Evolutionary conservation across 1,284 basidiomycete genomes (phyloP).

Genomic region (Marasmius fiardii): DNA sequence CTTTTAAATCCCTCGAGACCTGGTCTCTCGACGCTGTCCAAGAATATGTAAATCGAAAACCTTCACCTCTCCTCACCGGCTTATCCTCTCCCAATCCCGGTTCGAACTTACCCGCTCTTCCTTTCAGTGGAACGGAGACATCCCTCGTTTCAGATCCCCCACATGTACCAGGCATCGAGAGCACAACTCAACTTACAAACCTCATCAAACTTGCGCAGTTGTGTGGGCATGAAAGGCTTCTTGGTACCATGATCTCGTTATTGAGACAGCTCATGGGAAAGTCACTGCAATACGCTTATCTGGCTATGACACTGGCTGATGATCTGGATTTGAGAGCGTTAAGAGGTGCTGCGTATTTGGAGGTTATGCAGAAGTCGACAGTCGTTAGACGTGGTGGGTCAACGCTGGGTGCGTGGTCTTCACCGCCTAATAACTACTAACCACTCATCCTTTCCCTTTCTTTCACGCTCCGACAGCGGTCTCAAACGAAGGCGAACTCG

Average conservation of each 20-base stretch:
- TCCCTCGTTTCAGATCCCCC: constrained; percentile 16
- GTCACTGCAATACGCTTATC: constrained; percentile 59
- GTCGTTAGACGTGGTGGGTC: constrained; percentile 33
- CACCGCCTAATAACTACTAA: background rate
- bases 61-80: constrained; percentile 46
- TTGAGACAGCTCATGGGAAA: constrained; percentile 54
- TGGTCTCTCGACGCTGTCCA: constrained; percentile 68
- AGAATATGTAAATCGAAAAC: constrained; percentile 55
- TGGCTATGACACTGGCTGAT: constrained; percentile 67
- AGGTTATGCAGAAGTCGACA: constrained; percentile 59
- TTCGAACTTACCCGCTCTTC: constrained; percentile 26
- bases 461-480: background rate
- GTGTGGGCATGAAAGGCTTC: constrained; percentile 54
- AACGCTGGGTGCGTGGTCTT: background rate
- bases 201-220: constrained; percentile 62
- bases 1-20: constrained; percentile 63
- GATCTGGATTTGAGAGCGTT: constrained; percentile 55
- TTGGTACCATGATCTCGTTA: constrained; percentile 53
- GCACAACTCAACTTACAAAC: constrained; percentile 47
- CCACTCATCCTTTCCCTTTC: no score
- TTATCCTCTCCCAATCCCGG: no score
- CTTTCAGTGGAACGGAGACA: constrained; percentile 23
- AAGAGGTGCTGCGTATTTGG: constrained; percentile 62
- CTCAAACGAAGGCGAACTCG: constrained; percentile 23
- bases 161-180: constrained; percentile 26